A percentile compares a stretch with the other conserved stretches of the same genome.
These are phyloP conservation scores for Boletus smithii DNA, from an alignment of 1,284 basidiomycete species.

Conservation along the genomic window DNA sequence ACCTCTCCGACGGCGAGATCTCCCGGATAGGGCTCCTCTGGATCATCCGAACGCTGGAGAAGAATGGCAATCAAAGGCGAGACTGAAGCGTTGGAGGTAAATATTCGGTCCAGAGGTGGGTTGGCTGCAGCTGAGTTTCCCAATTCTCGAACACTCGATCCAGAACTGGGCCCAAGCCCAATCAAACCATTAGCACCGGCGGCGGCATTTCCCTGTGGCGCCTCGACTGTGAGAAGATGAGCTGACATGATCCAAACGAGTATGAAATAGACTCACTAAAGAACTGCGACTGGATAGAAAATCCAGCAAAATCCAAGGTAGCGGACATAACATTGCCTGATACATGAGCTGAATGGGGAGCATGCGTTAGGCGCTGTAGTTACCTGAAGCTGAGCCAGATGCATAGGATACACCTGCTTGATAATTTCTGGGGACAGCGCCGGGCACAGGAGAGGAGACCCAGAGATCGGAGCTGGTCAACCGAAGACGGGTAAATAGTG, in stretches of 20 bases:
- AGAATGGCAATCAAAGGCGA: conserved; percentile 57
- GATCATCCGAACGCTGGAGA: conserved; percentile 45
- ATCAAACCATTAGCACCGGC: conserved; percentile 41
- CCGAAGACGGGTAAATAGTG: not conserved
- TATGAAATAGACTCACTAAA: conserved; percentile 47
- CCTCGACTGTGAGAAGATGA: conserved; percentile 14
- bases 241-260: not conserved
- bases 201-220: conserved; percentile 28
- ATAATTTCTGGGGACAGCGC: conserved; percentile 16
- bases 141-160: conserved; percentile 30
- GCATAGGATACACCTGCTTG: conserved; percentile 23
- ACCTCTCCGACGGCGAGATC: conserved; percentile 48
- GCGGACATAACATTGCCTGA: conserved; percentile 53
- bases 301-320: conserved; percentile 51
- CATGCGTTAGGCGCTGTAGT: not conserved
- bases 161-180: conserved; percentile 51
- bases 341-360: not conserved
- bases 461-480: conserved; percentile 28
- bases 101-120: conserved; percentile 61
- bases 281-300: conserved; percentile 54
- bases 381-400: conserved; percentile 23
- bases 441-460: conserved; percentile 21
- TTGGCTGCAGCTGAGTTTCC: conserved; percentile 36
- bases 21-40: conserved; percentile 43
- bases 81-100: conserved; percentile 51